Base-by-base conservation (phyloP, 2,329 filamentous ascomycete species). In the Tolypocladium guangdongense region DNA sequence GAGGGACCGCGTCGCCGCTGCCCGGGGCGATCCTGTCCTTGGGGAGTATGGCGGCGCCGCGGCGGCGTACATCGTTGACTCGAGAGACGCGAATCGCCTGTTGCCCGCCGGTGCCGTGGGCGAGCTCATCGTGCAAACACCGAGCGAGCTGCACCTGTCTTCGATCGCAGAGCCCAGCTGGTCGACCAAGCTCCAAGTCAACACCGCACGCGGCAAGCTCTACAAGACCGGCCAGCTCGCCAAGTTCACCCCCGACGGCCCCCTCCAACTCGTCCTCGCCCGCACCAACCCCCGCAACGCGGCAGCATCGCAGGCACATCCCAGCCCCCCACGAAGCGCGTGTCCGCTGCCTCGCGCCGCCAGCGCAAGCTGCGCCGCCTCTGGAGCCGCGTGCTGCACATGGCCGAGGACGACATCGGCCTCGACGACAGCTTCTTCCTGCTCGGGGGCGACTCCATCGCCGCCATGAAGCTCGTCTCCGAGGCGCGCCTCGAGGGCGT, bases 381-480 rank as follows among this genome's bases (percentile, higher is more conserved):
- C 14, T 83, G 79, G 78, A 69, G 72, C 36, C 68, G 68, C 4
- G 71, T 79, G 1, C 64, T 82, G 33, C 64, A 60, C 1, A 62
- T 77, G 1, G 58, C 65, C 0, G 68, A 77, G 52, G 69, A 75
- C 3, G 67, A 74, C 1, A 78, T 83, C 20, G 71, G 75, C 1
- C 65, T 76, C 1, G 74, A 81, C 12, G 76, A 82, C 59, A 80
- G 77, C 65, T 83, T 84, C 66, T 83, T 84, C 71, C 72, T 74
- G 3, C 71, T 82, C 0, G 80, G 81, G 1, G 81, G 81, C 22
- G 80, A 83, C 64, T 83, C 80, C 0, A 78, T 83, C 30, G 66
- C 74, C 1, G 80, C 80, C 2, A 85, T 84, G 78, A 81, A 78
- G 61, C 67, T 84, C 0, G 81, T 83, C 0, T 77, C 80, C 3